Percentiles rank a stretch among this genome's conserved stretches.
These are phyloP conservation scores for Thielaviopsis musarum DNA, from an alignment of 2,329 filamentous ascomycete species.

Conservation along the genomic window DNA sequence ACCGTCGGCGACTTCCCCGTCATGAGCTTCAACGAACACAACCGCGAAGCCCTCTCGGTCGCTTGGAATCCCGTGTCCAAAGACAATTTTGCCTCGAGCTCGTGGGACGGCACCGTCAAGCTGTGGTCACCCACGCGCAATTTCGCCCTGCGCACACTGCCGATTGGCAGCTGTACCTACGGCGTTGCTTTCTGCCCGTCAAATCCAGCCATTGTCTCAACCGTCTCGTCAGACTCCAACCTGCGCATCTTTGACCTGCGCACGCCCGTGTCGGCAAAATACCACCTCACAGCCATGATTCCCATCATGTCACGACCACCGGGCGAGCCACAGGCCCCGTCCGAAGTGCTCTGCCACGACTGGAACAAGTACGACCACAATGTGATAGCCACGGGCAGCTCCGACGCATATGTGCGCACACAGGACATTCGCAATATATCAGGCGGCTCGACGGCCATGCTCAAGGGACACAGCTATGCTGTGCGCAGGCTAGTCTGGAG, in stretches of 20 bases:
- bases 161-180: conserved; percentile 88
- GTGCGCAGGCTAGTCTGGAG: conserved; percentile 78
- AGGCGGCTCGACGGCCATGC: conserved; percentile 52
- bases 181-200: conserved; percentile 81
- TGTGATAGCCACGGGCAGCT: conserved; percentile 72
- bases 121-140: conserved; percentile 77
- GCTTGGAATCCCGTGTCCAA: conserved; percentile 87
- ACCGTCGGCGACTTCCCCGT: conserved; percentile 69
- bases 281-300: conserved; percentile 70
- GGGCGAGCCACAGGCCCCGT: conserved; percentile 34
- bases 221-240: conserved; percentile 77
- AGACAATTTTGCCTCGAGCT: conserved; percentile 75
- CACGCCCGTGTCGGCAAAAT: conserved; percentile 68
- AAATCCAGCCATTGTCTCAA: conserved; percentile 68
- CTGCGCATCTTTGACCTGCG: conserved; percentile 84
- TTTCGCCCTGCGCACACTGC: conserved; percentile 66
- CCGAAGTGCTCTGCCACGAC: conserved; percentile 83
- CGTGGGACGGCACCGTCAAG: conserved; percentile 94
- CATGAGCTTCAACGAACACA: conserved; percentile 85
- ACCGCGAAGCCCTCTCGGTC: conserved; percentile 80
- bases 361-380: conserved; percentile 96
- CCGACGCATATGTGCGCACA: conserved; percentile 71
- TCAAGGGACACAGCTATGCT: conserved; percentile 83
- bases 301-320: conserved; percentile 35
- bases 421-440: conserved; percentile 74